Percentiles rank a stretch among this genome's conserved stretches.
Conservation (phyloP, 176 grass and related monocot genomes). For the Hordeum vulgare region MorexV3_pseudomolecules_assembly NC_058519.1:623752473-623752972, state of each 20-base stretch:
- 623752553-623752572: slow-evolving; percentile 97
- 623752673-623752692: background rate
- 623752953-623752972: slow-evolving; percentile 51
- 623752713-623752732: background rate
- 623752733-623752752: background rate
- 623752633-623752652: background rate
- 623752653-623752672: background rate
- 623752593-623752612: slow-evolving; percentile 95
- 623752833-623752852: slow-evolving; percentile 98
- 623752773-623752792: background rate
- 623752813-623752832: slow-evolving; percentile 93
- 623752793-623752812: background rate
- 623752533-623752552: slow-evolving; percentile 82
- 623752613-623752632: slow-evolving; percentile 40
- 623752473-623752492: slow-evolving; percentile 92
- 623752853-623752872: slow-evolving; percentile 91
- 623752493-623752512: slow-evolving; percentile 96
- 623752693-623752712: background rate
- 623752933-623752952: slow-evolving; percentile 67
- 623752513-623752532: slow-evolving; percentile 91
- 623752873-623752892: slow-evolving; percentile 79
- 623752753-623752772: background rate
- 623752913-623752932: slow-evolving; percentile 93
- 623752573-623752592: slow-evolving; percentile 92
- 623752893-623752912: slow-evolving; percentile 94